These are phyloP conservation scores for Daldinia caldariorum DNA, from an alignment of 495 filamentous ascomycete species.

Conservation along the genomic window DNA sequence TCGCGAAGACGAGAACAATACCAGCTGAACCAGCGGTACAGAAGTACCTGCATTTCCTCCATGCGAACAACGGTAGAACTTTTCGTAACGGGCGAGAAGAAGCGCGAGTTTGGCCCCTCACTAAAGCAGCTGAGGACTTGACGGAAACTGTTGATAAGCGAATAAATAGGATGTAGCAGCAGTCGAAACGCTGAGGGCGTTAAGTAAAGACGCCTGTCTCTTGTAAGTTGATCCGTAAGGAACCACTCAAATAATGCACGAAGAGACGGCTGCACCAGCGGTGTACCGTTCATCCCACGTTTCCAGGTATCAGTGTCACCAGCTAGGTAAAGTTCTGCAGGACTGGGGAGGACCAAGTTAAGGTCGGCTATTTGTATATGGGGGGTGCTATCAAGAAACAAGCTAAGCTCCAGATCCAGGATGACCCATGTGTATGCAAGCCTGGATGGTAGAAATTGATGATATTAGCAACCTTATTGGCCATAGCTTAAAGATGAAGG, in stretches of 20 bases:
- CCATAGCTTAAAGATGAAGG: neutral
- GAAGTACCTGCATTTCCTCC: slow-evolving; percentile 19
- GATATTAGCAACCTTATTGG: neutral
- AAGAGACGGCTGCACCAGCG: slow-evolving; percentile 14
- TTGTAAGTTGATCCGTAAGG: slow-evolving; percentile 13
- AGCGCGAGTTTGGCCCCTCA: slow-evolving; percentile 12
- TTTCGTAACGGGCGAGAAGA: slow-evolving; percentile 23
- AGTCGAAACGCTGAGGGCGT: slow-evolving; percentile 13
- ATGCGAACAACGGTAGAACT: slow-evolving; percentile 18
- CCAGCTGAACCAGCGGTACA: slow-evolving; percentile 16
- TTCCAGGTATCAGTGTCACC: slow-evolving; percentile 16
- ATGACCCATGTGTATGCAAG: slow-evolving; percentile 26
- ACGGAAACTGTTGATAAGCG: slow-evolving; percentile 18
- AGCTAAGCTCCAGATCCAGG: slow-evolving; percentile 20
- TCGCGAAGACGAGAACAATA: slow-evolving; percentile 12
- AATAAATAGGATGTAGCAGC: slow-evolving; percentile 17
- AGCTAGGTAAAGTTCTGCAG: slow-evolving; percentile 15
- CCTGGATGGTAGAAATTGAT: neutral
- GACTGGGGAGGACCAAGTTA: slow-evolving; percentile 19
- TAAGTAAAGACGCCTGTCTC: slow-evolving; percentile 6
- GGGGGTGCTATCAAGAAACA: slow-evolving; percentile 16
- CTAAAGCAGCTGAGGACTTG: slow-evolving; percentile 23
- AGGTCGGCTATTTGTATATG: slow-evolving; percentile 21
- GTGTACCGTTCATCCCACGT: slow-evolving; percentile 6
- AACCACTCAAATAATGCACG: slow-evolving; percentile 24